phyloP scores from a whole-genome alignment of 1,284 basidiomycete genomes.

The Ceratobasidium sp. region DNA sequence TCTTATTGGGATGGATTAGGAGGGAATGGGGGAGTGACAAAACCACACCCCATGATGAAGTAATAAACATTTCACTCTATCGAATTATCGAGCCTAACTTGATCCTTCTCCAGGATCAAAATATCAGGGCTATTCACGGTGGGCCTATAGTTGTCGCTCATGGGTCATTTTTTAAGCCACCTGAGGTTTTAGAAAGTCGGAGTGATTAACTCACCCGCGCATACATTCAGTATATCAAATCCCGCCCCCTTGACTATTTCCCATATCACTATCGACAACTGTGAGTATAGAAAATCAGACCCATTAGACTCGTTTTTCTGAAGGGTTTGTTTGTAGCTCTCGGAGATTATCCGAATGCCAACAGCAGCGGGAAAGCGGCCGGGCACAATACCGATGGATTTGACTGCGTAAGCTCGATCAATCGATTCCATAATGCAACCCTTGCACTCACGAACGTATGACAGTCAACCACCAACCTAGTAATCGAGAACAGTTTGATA shows the following conservation, averaged over 20 bases:
- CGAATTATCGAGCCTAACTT: neutral
- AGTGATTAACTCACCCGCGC: conserved; percentile 57
- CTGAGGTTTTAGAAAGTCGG: conserved; percentile 51
- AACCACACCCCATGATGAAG: conserved; percentile 56
- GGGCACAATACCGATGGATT: conserved; percentile 52
- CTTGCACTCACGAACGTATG: neutral
- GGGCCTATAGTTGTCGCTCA: neutral
- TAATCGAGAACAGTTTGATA: conserved; percentile 43
- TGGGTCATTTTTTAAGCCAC: neutral
- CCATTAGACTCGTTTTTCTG: neutral
- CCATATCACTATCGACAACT: conserved; percentile 52
- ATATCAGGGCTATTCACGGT: conserved; percentile 48
- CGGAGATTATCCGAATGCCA: conserved; percentile 54
- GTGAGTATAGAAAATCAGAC: conserved; percentile 45
- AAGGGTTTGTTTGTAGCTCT: conserved; percentile 46
- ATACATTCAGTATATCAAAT: conserved; percentile 51
- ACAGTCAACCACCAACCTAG: conserved; percentile 37
- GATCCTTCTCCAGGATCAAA: conserved; percentile 51
- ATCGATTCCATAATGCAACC: neutral
- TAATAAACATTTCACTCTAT: neutral
- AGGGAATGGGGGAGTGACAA: conserved; percentile 51
- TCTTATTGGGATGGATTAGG: conserved; percentile 60
- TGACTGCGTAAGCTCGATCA: conserved; percentile 18
- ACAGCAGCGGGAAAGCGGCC: conserved; percentile 54
- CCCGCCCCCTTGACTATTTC: conserved; percentile 49